Evolutionary conservation across 2,329 filamentous ascomycete species (phyloP), one percentile per base, ranked within the genome.

Genomic region (Fusarium keratoplasticum): DNA sequence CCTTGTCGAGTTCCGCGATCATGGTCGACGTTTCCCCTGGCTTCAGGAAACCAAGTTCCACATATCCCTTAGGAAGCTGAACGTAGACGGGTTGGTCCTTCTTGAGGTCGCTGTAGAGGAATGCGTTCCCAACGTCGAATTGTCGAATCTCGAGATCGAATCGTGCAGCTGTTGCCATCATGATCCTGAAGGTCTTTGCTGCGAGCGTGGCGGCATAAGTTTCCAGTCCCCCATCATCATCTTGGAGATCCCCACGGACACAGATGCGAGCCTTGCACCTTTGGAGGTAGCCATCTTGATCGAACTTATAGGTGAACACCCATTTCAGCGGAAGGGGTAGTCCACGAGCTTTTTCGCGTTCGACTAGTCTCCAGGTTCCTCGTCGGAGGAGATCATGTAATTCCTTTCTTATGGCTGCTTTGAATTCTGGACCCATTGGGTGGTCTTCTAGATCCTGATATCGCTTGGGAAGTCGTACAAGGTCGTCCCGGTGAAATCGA

Each of bases 241-340:
- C 16, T 25, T 64, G 29, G 27, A 44, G 52, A 14, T 58, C 61
- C 25, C 50, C 52, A 18, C 38, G 36, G 9, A 64, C 38, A 20
- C 22, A 18, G 18, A 64, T 20, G 4, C 38, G 25, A 8, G 61
- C 61, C 29, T 58, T 64, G 27, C n/a, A 64, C 14, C 35, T 57
- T 10, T 10, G 29, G 11, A 64, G 33, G 8, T 16, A 22, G 8
- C 20, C 29, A 25, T 57, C 10, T 14, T 58, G 40, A 27, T 64
- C 38, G 18, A 64, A 27, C 29, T 64, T 64, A 33, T 64, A 64
- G 7, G 35, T 31, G 18, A 44, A 64, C 2, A 64, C 61, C 61
- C 18, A 64, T 25, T 27, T 55, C 18, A 40, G 36, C 36, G 36
- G 36, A 40, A 40, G 36, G 36, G 36, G 36, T 40, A 40, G 18